Percentiles rank a stretch among this genome's conserved stretches.
phyloP scores from a whole-genome alignment of 805 yeast species.

The Metschnikowia drakensbergensis region DNA sequence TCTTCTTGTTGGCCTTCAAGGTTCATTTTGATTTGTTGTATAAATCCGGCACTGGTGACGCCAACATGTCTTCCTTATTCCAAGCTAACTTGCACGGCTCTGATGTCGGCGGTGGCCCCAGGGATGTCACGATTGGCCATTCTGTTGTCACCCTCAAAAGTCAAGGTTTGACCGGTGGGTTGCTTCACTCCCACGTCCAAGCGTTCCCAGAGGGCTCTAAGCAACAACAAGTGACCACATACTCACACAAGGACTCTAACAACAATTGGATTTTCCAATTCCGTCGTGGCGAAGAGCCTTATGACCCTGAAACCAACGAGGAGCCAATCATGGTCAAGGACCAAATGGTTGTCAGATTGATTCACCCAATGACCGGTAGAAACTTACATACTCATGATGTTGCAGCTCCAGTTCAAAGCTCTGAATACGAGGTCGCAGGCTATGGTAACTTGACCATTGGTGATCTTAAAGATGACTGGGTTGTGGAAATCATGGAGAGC shows the following conservation, averaged over 20 bases:
- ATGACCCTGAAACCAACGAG: conserved; percentile 29
- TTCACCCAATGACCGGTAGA: conserved; percentile 58
- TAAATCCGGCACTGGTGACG: conserved; percentile 79
- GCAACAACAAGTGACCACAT: conserved; percentile 47
- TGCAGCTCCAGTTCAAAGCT: conserved; percentile 55
- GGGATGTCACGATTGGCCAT: conserved; percentile 59
- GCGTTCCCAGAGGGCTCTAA: conserved; percentile 45
- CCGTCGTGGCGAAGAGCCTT: conserved; percentile 35
- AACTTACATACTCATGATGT: conserved; percentile 72
- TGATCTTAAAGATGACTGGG: conserved; percentile 75
- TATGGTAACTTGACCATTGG: conserved; percentile 66
- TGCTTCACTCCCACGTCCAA: conserved; percentile 46
- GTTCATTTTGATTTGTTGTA: conserved; percentile 70
- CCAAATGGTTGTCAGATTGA: conserved; percentile 59
- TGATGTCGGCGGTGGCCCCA: conserved; percentile 61
- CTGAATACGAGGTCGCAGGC: conserved; percentile 63
- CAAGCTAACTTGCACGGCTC: conserved; percentile 74
- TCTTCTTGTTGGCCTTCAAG: conserved; percentile 66
- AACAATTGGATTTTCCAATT: conserved; percentile 48
- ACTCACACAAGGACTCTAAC: conserved; percentile 44
- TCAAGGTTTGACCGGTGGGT: conserved; percentile 44
- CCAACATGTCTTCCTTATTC: conserved; percentile 73
- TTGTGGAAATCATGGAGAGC: conserved; percentile 64
- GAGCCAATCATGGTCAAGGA: conserved; percentile 43
- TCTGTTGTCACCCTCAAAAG: conserved; percentile 38